Evolutionary conservation across 495 filamentous ascomycete species (phyloP).

Genomic region (Penicillium manginii): DNA sequence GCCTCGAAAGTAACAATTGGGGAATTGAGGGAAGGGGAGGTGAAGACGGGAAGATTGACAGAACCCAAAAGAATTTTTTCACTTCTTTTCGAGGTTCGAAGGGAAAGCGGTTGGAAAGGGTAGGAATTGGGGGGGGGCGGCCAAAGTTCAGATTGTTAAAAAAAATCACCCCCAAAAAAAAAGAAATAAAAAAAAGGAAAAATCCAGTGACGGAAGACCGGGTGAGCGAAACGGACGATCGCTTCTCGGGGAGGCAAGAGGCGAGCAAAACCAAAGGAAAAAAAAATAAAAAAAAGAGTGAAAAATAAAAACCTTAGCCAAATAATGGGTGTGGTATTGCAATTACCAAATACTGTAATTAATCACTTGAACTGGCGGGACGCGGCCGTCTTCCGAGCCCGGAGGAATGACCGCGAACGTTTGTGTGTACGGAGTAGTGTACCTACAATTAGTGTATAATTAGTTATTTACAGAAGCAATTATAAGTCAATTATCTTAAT

Average conservation of each 20-base stretch:
- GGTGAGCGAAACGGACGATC: slow-evolving; percentile 36
- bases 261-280: slow-evolving; percentile 13
- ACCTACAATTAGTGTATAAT: background rate
- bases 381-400: slow-evolving; percentile 14
- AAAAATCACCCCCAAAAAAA: slow-evolving; percentile 26
- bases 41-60: slow-evolving; percentile 10
- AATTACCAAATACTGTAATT: background rate
- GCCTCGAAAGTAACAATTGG: background rate
- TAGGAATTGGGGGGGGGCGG: slow-evolving; percentile 14
- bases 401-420: slow-evolving; percentile 27
- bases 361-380: slow-evolving; percentile 3
- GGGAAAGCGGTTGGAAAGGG: slow-evolving; percentile 7
- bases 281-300: slow-evolving; percentile 9
- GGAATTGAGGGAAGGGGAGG: slow-evolving; percentile 22
- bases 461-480: no score
- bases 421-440: background rate
- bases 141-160: slow-evolving; percentile 31
- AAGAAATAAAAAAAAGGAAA: slow-evolving; percentile 35
- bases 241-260: slow-evolving; percentile 41
- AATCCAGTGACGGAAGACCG: slow-evolving; percentile 23
- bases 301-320: slow-evolving; percentile 11
- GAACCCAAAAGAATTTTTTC: slow-evolving; percentile 13
- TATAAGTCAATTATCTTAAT: no score
- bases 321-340: slow-evolving; percentile 3
- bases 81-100: slow-evolving; percentile 20